phyloP scores from a whole-genome alignment of 257 asterid genomes.

The Mitragyna speciosa region DNA sequence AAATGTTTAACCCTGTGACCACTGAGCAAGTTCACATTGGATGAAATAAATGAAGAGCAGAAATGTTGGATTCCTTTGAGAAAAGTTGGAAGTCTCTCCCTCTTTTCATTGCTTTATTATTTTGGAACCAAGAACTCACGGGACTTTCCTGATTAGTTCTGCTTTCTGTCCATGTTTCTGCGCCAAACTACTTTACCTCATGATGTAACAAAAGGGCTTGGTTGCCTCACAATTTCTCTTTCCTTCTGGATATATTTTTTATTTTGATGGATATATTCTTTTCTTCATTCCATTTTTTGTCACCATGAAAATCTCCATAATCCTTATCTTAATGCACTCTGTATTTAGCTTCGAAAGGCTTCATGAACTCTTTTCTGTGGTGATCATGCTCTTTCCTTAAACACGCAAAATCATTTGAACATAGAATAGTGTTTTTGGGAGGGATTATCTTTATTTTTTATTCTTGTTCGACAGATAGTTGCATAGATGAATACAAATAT shows the following conservation, averaged over 20 bases:
- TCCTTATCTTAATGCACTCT: slow-evolving; percentile 14
- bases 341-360: neutral
- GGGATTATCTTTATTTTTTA: slow-evolving; percentile 3
- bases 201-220: slow-evolving; percentile 24
- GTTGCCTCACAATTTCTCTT: slow-evolving; percentile 31
- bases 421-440: too few relatives aligned
- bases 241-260: slow-evolving; percentile 26
- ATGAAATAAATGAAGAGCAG: slow-evolving; percentile 30
- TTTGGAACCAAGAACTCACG: slow-evolving; percentile 43
- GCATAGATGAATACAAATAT: slow-evolving; percentile 46
- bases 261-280: slow-evolving; percentile 15
- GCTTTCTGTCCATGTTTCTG: slow-evolving; percentile 27
- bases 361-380: slow-evolving; percentile 11
- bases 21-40: slow-evolving; percentile 31
- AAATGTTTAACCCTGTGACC: slow-evolving; percentile 19
- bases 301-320: slow-evolving; percentile 18
- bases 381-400: neutral
- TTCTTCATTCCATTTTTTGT: neutral
- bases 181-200: slow-evolving; percentile 26
- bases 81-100: slow-evolving; percentile 1
- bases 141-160: slow-evolving; percentile 37
- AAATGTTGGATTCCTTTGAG: slow-evolving; percentile 25
- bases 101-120: slow-evolving; percentile 12
- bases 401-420: slow-evolving; percentile 15
- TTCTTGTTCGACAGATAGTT: neutral